Evolutionary conservation across 148 eudicot species (phyloP).

Genomic region (Hydrangea macrophylla): DNA sequence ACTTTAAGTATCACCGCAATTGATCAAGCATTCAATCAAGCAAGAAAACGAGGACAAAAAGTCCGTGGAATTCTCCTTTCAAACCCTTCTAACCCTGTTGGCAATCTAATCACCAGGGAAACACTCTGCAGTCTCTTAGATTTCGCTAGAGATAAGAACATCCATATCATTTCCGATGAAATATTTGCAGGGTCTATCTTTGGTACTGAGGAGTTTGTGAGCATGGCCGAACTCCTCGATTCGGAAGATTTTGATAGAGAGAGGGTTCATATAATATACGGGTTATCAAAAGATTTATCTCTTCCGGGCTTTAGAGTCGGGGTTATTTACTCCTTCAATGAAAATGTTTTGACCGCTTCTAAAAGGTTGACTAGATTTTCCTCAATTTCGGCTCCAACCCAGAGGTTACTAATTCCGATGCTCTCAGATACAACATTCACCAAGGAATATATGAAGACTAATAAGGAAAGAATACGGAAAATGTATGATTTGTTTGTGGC

Average conservation of each 20-base stretch:
- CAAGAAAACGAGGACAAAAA: constrained; percentile 71
- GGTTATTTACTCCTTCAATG: constrained; percentile 63
- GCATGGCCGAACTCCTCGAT: constrained; percentile 72
- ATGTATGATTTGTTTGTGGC: constrained; percentile 61
- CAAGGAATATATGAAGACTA: constrained; percentile 42
- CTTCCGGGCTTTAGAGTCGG: constrained; percentile 72
- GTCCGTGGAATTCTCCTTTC: constrained; percentile 68
- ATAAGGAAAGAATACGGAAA: constrained; percentile 44
- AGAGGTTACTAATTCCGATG: constrained; percentile 60
- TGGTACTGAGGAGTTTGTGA: constrained; percentile 60
- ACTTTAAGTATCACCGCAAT: constrained; percentile 55
- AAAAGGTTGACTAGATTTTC: constrained; percentile 69
- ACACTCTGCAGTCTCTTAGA: constrained; percentile 50
- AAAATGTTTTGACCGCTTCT: constrained; percentile 63
- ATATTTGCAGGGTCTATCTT: constrained; percentile 67
- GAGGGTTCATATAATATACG: constrained; percentile 77
- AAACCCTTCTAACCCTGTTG: constrained; percentile 86
- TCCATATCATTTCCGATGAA: constrained; percentile 81
- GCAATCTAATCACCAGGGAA: constrained; percentile 51
- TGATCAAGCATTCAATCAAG: constrained; percentile 69
- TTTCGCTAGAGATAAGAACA: constrained; percentile 81
- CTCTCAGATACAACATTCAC: constrained; percentile 60
- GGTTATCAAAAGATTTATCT: constrained; percentile 71
- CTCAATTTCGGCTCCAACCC: constrained; percentile 78
- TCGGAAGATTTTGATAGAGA: constrained; percentile 62